Conservation (phyloP, 2,329 filamentous ascomycete species). For the Colletotrichum karsti region DNA sequence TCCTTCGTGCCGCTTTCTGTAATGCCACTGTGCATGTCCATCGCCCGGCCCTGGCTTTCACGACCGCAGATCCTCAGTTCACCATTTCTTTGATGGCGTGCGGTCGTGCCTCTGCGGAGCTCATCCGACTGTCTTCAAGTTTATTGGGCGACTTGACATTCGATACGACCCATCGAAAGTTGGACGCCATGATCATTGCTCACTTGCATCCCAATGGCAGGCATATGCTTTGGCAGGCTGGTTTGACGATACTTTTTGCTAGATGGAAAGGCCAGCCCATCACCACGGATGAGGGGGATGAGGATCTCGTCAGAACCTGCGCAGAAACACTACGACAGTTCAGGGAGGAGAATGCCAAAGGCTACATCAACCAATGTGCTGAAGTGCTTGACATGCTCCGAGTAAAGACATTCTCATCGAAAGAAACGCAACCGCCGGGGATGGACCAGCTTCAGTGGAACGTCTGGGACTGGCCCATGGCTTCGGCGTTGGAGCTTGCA, state of each 20-base stretch:
- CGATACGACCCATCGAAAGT: not conserved
- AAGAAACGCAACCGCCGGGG: slow-evolving; percentile 1
- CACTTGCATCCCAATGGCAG: slow-evolving; percentile 35
- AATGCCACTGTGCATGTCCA: slow-evolving; percentile 35
- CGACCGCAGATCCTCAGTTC: slow-evolving; percentile 32
- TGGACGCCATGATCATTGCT: slow-evolving; percentile 2
- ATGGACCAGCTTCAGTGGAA: slow-evolving; percentile 35
- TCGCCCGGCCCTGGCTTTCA: slow-evolving; percentile 35
- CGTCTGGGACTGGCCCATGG: slow-evolving; percentile 38
- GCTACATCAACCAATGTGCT: slow-evolving; percentile 30
- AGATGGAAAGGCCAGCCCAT: slow-evolving; percentile 32
- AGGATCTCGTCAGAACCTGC: slow-evolving; percentile 28
- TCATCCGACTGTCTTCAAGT: slow-evolving; percentile 3
- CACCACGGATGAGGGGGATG: slow-evolving; percentile 20
- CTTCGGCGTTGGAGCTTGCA: slow-evolving; percentile 34
- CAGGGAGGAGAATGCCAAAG: slow-evolving; percentile 21
- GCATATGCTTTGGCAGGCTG: slow-evolving; percentile 37
- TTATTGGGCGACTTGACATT: not conserved
- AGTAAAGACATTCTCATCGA: slow-evolving; percentile 30
- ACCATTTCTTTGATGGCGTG: slow-evolving; percentile 30
- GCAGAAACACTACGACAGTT: slow-evolving; percentile 23
- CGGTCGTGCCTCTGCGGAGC: slow-evolving; percentile 19
- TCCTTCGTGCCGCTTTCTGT: slow-evolving; percentile 29
- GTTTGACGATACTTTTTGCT: slow-evolving; percentile 33
- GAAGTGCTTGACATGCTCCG: slow-evolving; percentile 32